Evolutionary conservation across 306 rosid genomes (phyloP), one percentile per base, ranked within the genome.

Genomic region (Inga leiocalycina): DNA sequence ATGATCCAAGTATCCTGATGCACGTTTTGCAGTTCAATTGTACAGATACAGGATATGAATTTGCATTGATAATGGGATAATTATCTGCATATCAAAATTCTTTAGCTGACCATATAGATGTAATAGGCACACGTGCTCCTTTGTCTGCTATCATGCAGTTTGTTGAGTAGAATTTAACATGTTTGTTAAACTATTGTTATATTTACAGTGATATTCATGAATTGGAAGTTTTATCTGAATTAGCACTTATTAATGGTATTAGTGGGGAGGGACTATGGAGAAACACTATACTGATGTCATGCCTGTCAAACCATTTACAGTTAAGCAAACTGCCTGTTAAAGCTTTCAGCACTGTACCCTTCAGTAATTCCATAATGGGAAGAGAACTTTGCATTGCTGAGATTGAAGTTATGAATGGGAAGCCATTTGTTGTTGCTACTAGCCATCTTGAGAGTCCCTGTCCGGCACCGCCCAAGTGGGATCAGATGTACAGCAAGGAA

Each of bases 361-460:
- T 95, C 83, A 66, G 83, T 44, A 91, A 93, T 86, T 89, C 98
- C 61, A 46, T 77, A 16, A 93, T 93, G 99, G 99, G 96, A 65
- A 92, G 99, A 88, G 96, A 92, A 81, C 96, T 95, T 44, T 92
- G 97, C 84, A 79, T 91, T 81, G 90, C 92, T 20, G 95, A 93
- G 87, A 88, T 92, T 87, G 97, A 93, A 86, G 84, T 74, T 86
- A 83, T 22, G 74, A 69, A 65, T 27, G 88, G 88, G 76, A 90
- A 86, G 67, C 72, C 88, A 17, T 82, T 95, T 79, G 89, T 87
- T 66, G 84, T 95, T 75, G 99, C 98, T 49, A 95, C 98, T 41
- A 93, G 93, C 93, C 99, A 95, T 90, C 96, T 95, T 27, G 99
- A 93, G 86, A 95, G 99, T 81, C 99, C 99, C 62, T 87, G 89